Conservation (phyloP, 2,329 filamentous ascomycete species). For the Chaetomium strumarium region DNA sequence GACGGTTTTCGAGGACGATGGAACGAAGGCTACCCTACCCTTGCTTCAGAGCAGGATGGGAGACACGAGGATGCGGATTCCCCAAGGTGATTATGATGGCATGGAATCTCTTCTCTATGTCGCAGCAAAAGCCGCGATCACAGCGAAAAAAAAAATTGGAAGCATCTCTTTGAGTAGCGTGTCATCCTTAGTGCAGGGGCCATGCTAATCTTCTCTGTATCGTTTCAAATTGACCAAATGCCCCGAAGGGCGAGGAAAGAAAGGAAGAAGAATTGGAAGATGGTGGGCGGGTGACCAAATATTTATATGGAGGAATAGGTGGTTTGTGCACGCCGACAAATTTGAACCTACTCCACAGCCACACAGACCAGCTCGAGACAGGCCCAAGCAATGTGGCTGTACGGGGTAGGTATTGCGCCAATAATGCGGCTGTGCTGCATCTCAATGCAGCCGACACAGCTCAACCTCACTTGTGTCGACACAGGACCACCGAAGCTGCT, state of each 20-base stretch:
- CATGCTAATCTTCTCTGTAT: slow-evolving; percentile 76
- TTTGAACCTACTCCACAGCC: too few relatives aligned
- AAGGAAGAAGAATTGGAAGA: slow-evolving; percentile 19
- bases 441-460: too few relatives aligned
- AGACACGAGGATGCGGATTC: too few relatives aligned
- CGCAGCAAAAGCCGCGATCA: slow-evolving; percentile 20
- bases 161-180: slow-evolving; percentile 66
- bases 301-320: slow-evolving; percentile 14
- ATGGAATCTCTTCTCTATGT: slow-evolving; percentile 25
- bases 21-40: too few relatives aligned
- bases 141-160: slow-evolving; percentile 58
- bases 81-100: too few relatives aligned
- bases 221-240: slow-evolving; percentile 30
- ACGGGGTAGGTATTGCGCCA: too few relatives aligned
- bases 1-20: too few relatives aligned
- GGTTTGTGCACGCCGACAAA: slow-evolving; percentile 21
- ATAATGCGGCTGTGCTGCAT: too few relatives aligned
- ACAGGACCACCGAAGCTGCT: background rate
- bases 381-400: too few relatives aligned
- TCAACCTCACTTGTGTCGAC: background rate
- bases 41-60: too few relatives aligned
- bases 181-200: slow-evolving; percentile 91
- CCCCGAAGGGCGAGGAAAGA: slow-evolving; percentile 25
- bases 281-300: background rate
- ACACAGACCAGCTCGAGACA: too few relatives aligned